Evolutionary conservation across 176 grass and related monocot species (phyloP).

Genomic region (sorghum (Sorghum bicolor)): DNA sequence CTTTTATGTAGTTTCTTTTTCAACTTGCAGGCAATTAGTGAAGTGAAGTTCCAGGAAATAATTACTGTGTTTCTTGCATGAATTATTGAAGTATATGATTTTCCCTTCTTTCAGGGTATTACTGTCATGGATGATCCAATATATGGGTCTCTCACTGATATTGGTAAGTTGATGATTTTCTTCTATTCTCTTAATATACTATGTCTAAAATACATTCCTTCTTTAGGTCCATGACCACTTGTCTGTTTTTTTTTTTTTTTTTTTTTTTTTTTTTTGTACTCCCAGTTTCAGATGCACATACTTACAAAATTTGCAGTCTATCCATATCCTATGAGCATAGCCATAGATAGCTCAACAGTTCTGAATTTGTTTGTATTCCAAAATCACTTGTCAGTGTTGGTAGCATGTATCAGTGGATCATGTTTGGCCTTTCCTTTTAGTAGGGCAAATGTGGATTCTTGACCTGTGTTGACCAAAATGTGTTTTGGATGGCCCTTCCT

Average conservation of each 20-base stretch:
- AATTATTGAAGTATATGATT: constrained; percentile 26
- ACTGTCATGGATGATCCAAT: constrained; percentile 62
- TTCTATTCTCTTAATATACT: not conserved
- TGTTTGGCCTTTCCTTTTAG: not conserved
- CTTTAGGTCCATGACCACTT: constrained; percentile 8
- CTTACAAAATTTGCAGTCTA: not conserved
- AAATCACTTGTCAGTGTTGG: constrained; percentile 5
- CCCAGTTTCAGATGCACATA: constrained; percentile 4
- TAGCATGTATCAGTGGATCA: not conserved
- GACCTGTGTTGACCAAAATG: not conserved
- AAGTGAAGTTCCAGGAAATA: constrained; percentile 1
- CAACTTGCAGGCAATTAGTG: not conserved
- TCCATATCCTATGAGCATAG: not conserved
- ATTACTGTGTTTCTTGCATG: constrained; percentile 2
- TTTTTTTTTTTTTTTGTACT: constrained; percentile 5
- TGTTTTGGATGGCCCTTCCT: not conserved
- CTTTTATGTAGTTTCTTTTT: not conserved
- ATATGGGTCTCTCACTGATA: constrained; percentile 72
- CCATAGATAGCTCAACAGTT: not conserved
- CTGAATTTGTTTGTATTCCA: not conserved
- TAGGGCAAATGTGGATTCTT: not conserved
- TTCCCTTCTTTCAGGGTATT: constrained; percentile 48
- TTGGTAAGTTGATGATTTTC: constrained; percentile 46
- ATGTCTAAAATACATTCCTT: not conserved
- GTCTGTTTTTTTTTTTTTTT: not conserved